Percentiles rank a stretch among this genome's conserved stretches.
phyloP scores from a whole-genome alignment of 345 rosid species.

The Mercurialis annua region DNA sequence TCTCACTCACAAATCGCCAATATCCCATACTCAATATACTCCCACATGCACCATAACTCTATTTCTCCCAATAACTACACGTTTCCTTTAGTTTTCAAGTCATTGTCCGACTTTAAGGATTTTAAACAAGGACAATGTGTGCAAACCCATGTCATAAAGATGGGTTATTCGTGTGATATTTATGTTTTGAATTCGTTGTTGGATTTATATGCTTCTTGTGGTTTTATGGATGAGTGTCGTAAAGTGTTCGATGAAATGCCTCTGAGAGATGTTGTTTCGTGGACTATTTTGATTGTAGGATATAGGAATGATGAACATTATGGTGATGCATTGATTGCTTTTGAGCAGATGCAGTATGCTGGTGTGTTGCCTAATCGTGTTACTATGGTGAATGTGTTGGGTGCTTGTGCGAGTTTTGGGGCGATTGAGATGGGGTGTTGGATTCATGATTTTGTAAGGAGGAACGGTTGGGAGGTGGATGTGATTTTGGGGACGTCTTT shows the following conservation, averaged over 20 bases:
- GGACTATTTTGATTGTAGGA: slow-evolving; percentile 52
- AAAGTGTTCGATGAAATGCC: slow-evolving; percentile 52
- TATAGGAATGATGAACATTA: slow-evolving; percentile 28
- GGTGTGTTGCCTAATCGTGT: slow-evolving; percentile 49
- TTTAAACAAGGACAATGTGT: slow-evolving; percentile 31
- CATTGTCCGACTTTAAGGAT: slow-evolving; percentile 38
- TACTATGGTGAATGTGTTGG: slow-evolving; percentile 56
- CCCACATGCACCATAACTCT: slow-evolving; percentile 33
- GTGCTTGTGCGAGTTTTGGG: slow-evolving; percentile 40
- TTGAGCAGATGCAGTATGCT: slow-evolving; percentile 48
- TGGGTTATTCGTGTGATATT: slow-evolving; percentile 41
- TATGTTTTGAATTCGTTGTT: slow-evolving; percentile 44
- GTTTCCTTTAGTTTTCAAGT: slow-evolving; percentile 56
- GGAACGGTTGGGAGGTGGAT: slow-evolving; percentile 51
- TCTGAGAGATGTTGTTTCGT: slow-evolving; percentile 50
- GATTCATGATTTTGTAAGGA: slow-evolving; percentile 48
- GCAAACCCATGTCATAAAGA: slow-evolving; percentile 45
- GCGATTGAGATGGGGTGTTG: slow-evolving; percentile 52
- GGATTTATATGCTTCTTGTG: slow-evolving; percentile 38
- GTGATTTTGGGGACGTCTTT: slow-evolving; percentile 49
- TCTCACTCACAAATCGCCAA: slow-evolving; percentile 38
- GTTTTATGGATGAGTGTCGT: slow-evolving; percentile 33
- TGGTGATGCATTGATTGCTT: slow-evolving; percentile 45
- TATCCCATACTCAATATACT: slow-evolving; percentile 36
- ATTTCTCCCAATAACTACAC: slow-evolving; percentile 44